Conservation (phyloP, 768 basidiomycete genomes). For the Pulveroboletus frians region DNA sequence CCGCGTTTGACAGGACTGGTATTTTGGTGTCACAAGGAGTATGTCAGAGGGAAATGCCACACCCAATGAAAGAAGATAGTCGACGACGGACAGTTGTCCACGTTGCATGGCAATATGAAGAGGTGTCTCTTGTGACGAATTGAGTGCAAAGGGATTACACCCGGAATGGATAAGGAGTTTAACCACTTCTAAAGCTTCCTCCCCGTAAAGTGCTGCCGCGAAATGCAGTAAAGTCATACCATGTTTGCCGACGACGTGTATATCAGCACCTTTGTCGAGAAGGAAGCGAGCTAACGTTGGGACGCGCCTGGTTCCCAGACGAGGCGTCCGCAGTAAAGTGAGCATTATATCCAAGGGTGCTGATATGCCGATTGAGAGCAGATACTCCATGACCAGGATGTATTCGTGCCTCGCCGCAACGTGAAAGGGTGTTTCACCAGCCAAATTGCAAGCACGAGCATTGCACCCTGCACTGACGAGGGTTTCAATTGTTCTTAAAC, state of each 20-base stretch:
- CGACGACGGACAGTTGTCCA: neutral
- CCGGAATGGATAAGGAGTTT: neutral
- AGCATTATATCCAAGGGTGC: neutral
- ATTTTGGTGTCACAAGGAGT: neutral
- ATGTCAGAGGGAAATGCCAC: neutral
- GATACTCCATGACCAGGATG: neutral
- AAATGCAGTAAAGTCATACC: neutral
- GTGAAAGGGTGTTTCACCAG: neutral
- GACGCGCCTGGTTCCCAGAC: neutral
- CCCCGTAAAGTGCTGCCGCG: neutral
- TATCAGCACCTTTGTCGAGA: neutral
- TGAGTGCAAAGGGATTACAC: neutral
- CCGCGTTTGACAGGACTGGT: too few relatives aligned
- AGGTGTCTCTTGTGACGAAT: neutral
- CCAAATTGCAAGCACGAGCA: neutral
- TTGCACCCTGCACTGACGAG: conserved; percentile 9
- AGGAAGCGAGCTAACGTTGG: neutral
- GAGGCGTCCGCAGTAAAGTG: neutral
- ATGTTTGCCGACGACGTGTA: neutral
- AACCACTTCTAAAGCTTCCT: neutral
- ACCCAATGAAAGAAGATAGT: neutral
- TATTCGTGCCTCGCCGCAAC: neutral
- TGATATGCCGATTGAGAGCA: neutral
- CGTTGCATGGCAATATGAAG: neutral
- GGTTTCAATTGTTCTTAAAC: neutral